Evolutionary conservation across 2,329 filamentous ascomycete genomes (phyloP).

Genomic region (Amylocarpus encephaloides): DNA sequence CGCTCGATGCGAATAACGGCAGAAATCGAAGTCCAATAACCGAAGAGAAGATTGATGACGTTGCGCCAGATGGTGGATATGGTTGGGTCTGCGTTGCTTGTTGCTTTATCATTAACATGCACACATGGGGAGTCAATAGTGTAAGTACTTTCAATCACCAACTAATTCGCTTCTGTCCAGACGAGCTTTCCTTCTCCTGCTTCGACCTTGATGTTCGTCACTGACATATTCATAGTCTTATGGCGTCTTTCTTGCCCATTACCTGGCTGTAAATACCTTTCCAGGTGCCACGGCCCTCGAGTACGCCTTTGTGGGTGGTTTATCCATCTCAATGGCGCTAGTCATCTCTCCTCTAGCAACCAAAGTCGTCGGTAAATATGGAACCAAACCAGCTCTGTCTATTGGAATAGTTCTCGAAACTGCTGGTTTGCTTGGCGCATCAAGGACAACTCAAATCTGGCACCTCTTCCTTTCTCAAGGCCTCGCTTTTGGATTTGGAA

Average conservation of each 20-base stretch:
- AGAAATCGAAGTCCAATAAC: constrained; percentile 3
- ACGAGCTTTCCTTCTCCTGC: background rate
- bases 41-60: constrained; percentile 29
- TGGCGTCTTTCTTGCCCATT: constrained; percentile 72
- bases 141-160: constrained; percentile 16
- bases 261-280: constrained; percentile 59
- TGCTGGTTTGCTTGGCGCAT: constrained; percentile 60
- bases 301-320: constrained; percentile 72
- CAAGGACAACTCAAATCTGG: constrained; percentile 63
- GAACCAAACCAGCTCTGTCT: constrained; percentile 58
- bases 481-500: constrained; percentile 68
- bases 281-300: constrained; percentile 56
- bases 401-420: constrained; percentile 60
- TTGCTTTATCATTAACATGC: constrained; percentile 38
- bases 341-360: constrained; percentile 55
- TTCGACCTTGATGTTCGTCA: background rate
- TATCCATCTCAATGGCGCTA: constrained; percentile 60
- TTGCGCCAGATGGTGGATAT: constrained; percentile 50
- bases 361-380: constrained; percentile 46
- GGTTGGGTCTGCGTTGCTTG: constrained; percentile 48
- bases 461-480: constrained; percentile 72
- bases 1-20: constrained; percentile 3
- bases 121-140: constrained; percentile 40
- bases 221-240: constrained; percentile 41
- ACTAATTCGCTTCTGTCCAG: constrained; percentile 3